Evolutionary conservation across 345 rosid genomes (phyloP), one percentile per base, ranked within the genome.

Genomic region (Populus simonii): DNA sequence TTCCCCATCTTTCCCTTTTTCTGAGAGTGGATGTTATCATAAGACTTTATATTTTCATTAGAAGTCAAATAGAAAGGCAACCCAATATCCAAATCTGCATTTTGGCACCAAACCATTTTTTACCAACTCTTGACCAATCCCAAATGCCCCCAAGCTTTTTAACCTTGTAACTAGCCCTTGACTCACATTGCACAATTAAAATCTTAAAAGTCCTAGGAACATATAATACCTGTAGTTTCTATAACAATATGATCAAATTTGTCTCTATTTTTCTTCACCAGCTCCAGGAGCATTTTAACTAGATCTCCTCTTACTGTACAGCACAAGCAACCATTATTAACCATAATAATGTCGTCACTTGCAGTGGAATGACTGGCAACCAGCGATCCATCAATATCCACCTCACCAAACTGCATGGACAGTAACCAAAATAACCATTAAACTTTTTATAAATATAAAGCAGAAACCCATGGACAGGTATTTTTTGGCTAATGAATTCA

Each of bases 241-340:
- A 92, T 91, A 66, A 92, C 89, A 75, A 92, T 92, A 80, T 89
- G 94, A 76, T 92, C 94, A 76, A 92, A 90, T 62, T 75, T 89
- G 78, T 89, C 89, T 72, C 82, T 71, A 83, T 83, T 92, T 70
- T 83, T 86, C 82, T 79, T 87, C 75, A 88, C 93, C 78, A 90
- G 79, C 78, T 92, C 86, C 83, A 92, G 79, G 12, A 90, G 90
- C 94, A 92, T 92, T 87, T 91, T 92, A 72, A 89, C 93, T 38
- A 92, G 85, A 81, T 92, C 93, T 71, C 94, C 94, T 6, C 90
- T 85, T 43, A 89, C 92, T 11, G 93, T 92, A 74, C 97, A 92
- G 76, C 97, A 92, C 13, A 92, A 72, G 74, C 93, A 90, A 17
- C 92, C 93, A 83, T 92, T 90, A 67, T 88, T 89, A 63, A 89